These are phyloP conservation scores for Candida easanensis DNA, from an alignment of 805 yeast genomes.

Conservation along the genomic window DNA sequence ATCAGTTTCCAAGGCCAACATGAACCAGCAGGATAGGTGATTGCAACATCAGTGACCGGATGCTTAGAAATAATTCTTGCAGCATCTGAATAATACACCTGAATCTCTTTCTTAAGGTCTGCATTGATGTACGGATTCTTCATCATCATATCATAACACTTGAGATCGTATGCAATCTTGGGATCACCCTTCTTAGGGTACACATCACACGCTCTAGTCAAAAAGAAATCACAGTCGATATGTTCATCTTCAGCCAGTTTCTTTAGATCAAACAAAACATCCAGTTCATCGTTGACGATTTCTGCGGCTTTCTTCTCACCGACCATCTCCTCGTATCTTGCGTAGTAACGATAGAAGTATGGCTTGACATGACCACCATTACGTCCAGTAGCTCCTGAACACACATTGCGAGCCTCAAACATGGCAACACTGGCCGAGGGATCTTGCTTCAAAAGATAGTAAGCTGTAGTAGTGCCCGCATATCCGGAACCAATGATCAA, in stretches of 20 bases:
- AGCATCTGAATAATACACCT: conserved; percentile 32
- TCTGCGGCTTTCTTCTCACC: conserved; percentile 32
- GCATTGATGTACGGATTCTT: conserved; percentile 30
- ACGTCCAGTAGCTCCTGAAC: conserved; percentile 46
- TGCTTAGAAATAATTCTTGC: conserved; percentile 59
- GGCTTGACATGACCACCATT: conserved; percentile 51
- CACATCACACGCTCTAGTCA: conserved; percentile 34
- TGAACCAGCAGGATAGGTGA: conserved; percentile 44
- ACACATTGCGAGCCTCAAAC: conserved; percentile 40
- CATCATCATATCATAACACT: conserved; percentile 19
- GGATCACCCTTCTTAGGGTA: conserved; percentile 27
- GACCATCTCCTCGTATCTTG: conserved; percentile 5
- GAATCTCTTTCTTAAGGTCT: conserved; percentile 30
- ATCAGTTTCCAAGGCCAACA: conserved; percentile 45
- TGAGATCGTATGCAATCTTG: conserved; percentile 14
- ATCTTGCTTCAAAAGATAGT: conserved; percentile 31
- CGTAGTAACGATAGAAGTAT: conserved; percentile 18
- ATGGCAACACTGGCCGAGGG: conserved; percentile 26
- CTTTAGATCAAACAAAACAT: conserved; percentile 32
- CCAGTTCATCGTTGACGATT: conserved; percentile 36
- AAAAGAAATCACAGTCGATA: conserved; percentile 39
- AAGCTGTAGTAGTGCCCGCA: conserved; percentile 41
- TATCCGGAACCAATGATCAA: conserved; percentile 46
- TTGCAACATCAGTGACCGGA: conserved; percentile 79
- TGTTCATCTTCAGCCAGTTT: conserved; percentile 31